These are phyloP conservation scores for Leonotis leonurus DNA, from an alignment of 257 asterid species.

Conservation along the genomic window DNA sequence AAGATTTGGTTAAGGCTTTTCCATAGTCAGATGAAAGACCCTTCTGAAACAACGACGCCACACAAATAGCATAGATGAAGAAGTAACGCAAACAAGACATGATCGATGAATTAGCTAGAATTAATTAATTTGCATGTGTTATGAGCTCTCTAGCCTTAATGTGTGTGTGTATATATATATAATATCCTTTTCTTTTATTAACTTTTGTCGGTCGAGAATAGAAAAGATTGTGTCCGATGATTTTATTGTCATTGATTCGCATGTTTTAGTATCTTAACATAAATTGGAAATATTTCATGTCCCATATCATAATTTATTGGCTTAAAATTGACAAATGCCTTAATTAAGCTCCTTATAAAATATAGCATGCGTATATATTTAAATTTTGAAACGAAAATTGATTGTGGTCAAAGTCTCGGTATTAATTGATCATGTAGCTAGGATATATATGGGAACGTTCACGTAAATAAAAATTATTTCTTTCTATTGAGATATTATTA, in stretches of 20 bases:
- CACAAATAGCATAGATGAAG: neutral
- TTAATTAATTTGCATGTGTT: no score
- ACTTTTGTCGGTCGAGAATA: neutral
- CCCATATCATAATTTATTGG: no score
- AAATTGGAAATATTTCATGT: neutral
- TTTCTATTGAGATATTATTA: no score
- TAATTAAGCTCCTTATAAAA: neutral
- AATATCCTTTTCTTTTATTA: neutral
- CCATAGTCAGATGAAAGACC: constrained; percentile 13
- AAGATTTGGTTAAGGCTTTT: constrained; percentile 22
- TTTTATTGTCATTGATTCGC: no score
- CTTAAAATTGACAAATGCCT: no score
- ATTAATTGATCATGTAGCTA: no score
- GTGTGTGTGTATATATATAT: no score
- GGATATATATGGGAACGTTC: no score
- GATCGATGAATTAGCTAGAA: no score
- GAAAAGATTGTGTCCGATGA: neutral
- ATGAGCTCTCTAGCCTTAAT: neutral
- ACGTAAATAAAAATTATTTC: no score
- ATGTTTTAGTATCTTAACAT: no score
- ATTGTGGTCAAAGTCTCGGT: neutral
- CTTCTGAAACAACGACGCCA: neutral
- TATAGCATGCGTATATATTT: no score
- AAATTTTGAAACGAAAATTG: neutral
- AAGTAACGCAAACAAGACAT: neutral